phyloP scores from a whole-genome alignment of 306 rosid species.

The Cucurbita pepo region DNA sequence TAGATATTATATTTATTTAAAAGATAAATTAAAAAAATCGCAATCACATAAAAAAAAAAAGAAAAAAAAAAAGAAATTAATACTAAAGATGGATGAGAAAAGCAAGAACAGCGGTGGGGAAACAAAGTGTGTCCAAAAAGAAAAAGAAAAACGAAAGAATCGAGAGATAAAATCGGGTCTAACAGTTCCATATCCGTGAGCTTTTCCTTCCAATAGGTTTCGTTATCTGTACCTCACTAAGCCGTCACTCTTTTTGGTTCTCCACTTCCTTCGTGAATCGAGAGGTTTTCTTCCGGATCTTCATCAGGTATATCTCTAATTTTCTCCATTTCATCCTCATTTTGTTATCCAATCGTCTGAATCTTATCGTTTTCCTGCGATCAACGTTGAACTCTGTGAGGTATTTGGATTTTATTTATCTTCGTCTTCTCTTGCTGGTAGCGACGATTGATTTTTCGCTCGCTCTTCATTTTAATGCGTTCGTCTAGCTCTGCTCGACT shows the following conservation, averaged over 20 bases:
- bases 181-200: background rate
- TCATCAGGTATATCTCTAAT: background rate
- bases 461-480: background rate
- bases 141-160: background rate
- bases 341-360: background rate
- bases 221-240: background rate
- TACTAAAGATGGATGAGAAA: background rate
- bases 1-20: too few species aligned
- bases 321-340: background rate
- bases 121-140: background rate
- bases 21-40: background rate
- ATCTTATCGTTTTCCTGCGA: background rate
- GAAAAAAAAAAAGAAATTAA: background rate
- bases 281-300: background rate
- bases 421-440: background rate
- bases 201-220: background rate
- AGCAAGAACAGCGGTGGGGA: background rate
- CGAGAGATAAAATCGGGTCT: conserved; percentile 5
- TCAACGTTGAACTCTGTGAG: background rate
- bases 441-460: background rate
- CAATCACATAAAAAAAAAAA: background rate
- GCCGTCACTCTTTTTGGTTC: background rate
- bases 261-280: background rate
- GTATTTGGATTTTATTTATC: background rate
- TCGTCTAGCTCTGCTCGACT: background rate